Base-by-base conservation (phyloP, 192 early-diverging fungal species). In the Backusella tuberculispora region DNA sequence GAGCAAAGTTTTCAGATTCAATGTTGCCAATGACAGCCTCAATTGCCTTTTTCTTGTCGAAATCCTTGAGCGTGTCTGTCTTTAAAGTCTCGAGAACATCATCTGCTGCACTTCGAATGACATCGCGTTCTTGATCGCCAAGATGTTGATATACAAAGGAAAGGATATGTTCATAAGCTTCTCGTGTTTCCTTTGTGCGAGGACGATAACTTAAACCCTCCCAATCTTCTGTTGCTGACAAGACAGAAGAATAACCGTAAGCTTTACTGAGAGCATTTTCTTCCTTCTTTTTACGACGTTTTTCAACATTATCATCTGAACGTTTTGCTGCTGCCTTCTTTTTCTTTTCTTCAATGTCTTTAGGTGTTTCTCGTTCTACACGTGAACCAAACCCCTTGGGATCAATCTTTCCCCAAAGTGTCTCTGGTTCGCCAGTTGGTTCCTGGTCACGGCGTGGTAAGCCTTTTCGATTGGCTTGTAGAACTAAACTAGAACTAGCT, bases 401-500 rank as follows among this genome's bases (percentile, higher is more conserved):
- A 81, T 95, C 89, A 15, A 99, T 91, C 44, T 90, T 86, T 38
- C 97, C 97, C 84, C 88, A 92, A 21, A 99, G 85, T 6, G 95
- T 90, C 82, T 97, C 97, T 47, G 95, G 90, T 75, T 99, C 97
- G n/a, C 96, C 97, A 42, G 93, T 95, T 17, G 96, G 95, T 76
- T 99, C 96, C 74, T 95, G 88, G 81, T 93, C 92, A 47, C 97
- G 89, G 37, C 95, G 91, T 42, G 92, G 89, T 63, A 91, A 82
- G 17, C 87, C 86, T 60, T 91, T 88, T 24, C 98, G 88, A 81
- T 97, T 95, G 15, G 95, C 93, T 44, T 95, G 93, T 37, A 98
- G 89, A 5, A 99, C 98, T 71, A 98, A 86, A 88, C 97, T 99
- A n/a, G 95, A 91, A 81, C 95, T 98, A 17, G 95, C 95, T 6